These are phyloP conservation scores for Mollisia scopiformis DNA, from an alignment of 2,329 filamentous ascomycete species.

Conservation along the genomic window DNA sequence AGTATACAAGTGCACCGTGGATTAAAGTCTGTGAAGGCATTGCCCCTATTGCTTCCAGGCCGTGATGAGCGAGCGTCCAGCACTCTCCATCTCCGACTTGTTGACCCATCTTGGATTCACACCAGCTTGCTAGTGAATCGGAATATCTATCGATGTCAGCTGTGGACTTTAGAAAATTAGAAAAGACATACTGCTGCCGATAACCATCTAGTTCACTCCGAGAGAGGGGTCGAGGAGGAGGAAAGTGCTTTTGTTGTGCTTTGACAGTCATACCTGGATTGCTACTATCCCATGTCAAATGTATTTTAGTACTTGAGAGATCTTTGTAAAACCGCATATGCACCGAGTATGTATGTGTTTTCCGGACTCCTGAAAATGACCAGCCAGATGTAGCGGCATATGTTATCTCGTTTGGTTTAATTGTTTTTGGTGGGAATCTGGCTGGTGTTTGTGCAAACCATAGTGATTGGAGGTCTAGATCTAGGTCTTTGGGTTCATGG, in stretches of 20 bases:
- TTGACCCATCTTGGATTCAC: conserved; percentile 32
- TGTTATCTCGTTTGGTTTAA: conserved; percentile 18
- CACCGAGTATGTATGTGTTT: conserved; percentile 35
- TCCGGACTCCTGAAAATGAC: conserved; percentile 29
- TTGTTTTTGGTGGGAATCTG: conserved; percentile 30
- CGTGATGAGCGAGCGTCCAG: conserved; percentile 41
- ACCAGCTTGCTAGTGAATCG: conserved; percentile 36
- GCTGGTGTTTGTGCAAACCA: conserved; percentile 36
- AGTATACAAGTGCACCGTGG: conserved; percentile 39
- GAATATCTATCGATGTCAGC: conserved; percentile 32
- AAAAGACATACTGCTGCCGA: conserved; percentile 18
- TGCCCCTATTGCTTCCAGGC: conserved; percentile 31
- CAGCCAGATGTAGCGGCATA: conserved; percentile 25
- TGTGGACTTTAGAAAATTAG: neutral
- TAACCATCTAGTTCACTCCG: conserved; percentile 24
- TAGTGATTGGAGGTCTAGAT: conserved; percentile 35
- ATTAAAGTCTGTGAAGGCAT: conserved; percentile 36
- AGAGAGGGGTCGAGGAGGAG: conserved; percentile 31
- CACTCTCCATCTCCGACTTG: conserved; percentile 43
- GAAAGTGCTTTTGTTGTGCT: conserved; percentile 38
- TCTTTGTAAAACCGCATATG: conserved; percentile 37
- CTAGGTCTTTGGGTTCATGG: conserved; percentile 26
- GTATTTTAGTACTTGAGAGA: conserved; percentile 38
- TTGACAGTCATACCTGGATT: conserved; percentile 36
- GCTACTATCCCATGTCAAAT: conserved; percentile 39